These are phyloP conservation scores for Magnaporthiopsis rhizophila DNA, from an alignment of 2,329 filamentous ascomycete genomes.

Conservation along the genomic window DNA sequence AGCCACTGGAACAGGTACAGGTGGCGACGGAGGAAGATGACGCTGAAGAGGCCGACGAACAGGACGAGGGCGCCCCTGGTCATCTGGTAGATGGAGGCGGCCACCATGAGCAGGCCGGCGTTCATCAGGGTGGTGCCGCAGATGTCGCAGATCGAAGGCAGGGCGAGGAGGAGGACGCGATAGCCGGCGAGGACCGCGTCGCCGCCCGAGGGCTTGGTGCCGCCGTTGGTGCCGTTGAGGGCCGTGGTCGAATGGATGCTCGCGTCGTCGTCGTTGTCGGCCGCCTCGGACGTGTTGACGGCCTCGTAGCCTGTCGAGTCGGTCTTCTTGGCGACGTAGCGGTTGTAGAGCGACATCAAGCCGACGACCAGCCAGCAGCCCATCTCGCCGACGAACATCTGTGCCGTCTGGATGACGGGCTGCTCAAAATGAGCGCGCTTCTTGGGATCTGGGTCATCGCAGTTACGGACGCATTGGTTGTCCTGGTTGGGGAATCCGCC, in stretches of 20 bases:
- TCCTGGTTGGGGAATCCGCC: slow-evolving; percentile 47
- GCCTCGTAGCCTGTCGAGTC: slow-evolving; percentile 56
- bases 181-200: slow-evolving; percentile 60
- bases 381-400: slow-evolving; percentile 97
- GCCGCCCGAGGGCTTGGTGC: slow-evolving; percentile 29
- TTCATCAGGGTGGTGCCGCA: slow-evolving; percentile 97
- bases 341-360: slow-evolving; percentile 56
- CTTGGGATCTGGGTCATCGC: slow-evolving; percentile 59
- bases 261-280: slow-evolving; percentile 37
- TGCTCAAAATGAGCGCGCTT: slow-evolving; percentile 77
- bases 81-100: slow-evolving; percentile 97
- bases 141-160: slow-evolving; percentile 90
- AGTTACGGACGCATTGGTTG: slow-evolving; percentile 93
- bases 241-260: slow-evolving; percentile 34
- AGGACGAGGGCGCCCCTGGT: slow-evolving; percentile 88
- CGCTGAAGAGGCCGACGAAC: slow-evolving; percentile 93
- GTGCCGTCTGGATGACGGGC: slow-evolving; percentile 89
- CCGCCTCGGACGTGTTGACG: slow-evolving; percentile 40
- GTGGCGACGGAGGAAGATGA: slow-evolving; percentile 75
- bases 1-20: slow-evolving; percentile 89
- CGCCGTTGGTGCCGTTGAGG: slow-evolving; percentile 39
- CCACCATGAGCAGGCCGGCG: slow-evolving; percentile 85
- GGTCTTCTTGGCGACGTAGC: slow-evolving; percentile 35
- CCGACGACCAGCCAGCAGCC: slow-evolving; percentile 91
- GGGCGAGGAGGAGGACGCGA: slow-evolving; percentile 65